A percentile compares a stretch with the other conserved stretches of the same genome.
phyloP scores from a whole-genome alignment of 371 early-diverging fungal genomes.

The Mucor racemosus region DNA sequence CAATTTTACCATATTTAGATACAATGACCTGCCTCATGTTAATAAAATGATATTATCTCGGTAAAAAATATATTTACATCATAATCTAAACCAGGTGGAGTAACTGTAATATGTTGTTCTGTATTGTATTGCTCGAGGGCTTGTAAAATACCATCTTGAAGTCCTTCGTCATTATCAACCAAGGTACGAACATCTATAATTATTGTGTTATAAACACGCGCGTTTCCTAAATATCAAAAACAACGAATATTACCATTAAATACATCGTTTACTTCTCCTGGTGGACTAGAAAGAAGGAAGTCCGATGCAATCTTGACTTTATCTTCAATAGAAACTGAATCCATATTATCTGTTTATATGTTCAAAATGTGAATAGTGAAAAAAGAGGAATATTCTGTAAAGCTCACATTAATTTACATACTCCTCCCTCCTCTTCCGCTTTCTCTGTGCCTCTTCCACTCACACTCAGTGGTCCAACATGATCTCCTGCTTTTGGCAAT shows the following conservation, averaged over 20 bases:
- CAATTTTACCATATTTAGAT: conserved; percentile 72
- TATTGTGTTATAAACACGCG: not conserved
- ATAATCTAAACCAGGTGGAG: conserved; percentile 65
- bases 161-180: conserved; percentile 78
- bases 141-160: conserved; percentile 72
- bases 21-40: conserved; percentile 65
- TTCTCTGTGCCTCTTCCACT: not conserved
- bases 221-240: too few relatives aligned
- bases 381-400: too few relatives aligned
- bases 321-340: conserved; percentile 50
- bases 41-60: not conserved
- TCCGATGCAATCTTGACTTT: conserved; percentile 80
- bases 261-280: conserved; percentile 97
- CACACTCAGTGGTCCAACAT: not conserved
- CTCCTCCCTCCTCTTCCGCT: not conserved
- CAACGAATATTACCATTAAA: conserved; percentile 76
- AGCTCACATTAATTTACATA: not conserved
- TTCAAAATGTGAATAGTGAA: not conserved
- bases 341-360: conserved; percentile 13
- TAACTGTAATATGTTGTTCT: conserved; percentile 78
- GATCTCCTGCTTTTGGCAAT: not conserved
- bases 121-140: conserved; percentile 85
- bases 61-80: conserved; percentile 48
- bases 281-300: conserved; percentile 88
- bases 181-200: conserved; percentile 84